Base-by-base conservation (phyloP, 1,284 basidiomycete species). In the Melampsora americana region DNA sequence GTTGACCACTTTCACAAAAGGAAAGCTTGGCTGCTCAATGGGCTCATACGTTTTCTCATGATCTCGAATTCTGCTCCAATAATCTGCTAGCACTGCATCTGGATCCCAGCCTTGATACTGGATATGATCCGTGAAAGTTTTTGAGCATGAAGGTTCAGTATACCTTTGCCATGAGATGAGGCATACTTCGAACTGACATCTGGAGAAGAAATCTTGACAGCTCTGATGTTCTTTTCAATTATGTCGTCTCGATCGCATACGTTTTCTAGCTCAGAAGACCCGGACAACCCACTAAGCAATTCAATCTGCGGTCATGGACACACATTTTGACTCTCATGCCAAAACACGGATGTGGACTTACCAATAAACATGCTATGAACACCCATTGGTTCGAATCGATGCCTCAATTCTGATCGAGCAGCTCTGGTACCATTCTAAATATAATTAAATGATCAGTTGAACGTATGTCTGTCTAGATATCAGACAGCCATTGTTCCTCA, bases 191-290 rank as follows among this genome's bases (percentile, higher is more conserved):
- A 67, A 86, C 90, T 75, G 81, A 93, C 93, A 83, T 98, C 95
- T 2, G 95, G 95, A 28, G 95, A 98, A 26, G 93, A 95, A 67
- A 99, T 92, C 87, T 99, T 99, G 84, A 99, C 95, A 79, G 89
- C 93, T 66, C 95, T 88, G 69, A 99, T 97, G 81, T 99, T 99
- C 9, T 88, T 89, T 78, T 95, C 90, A 77, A 99, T 93, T 76
- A 99, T 91, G 28, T 80, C 80, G 76, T 94, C 92, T 78, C 92
- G 89, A 80, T 94, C 82, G 75, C 83, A 83, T 70, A 84, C 83
- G 79, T 82, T 83, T 74, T 85, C 84, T 80, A 78, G 26, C 23
- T 20, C 5, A 53, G 7, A 9, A 9, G 16, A 53, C 4, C 18
- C 50, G 16, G 35, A 35, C 35, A 35, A 35, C 9, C 5, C 9